Percentiles rank a stretch among this genome's conserved stretches.
These are phyloP conservation scores for Paramecium sexaurelia DNA, from an alignment of 73 alveolate genomes.

Conservation along the genomic window DNA sequence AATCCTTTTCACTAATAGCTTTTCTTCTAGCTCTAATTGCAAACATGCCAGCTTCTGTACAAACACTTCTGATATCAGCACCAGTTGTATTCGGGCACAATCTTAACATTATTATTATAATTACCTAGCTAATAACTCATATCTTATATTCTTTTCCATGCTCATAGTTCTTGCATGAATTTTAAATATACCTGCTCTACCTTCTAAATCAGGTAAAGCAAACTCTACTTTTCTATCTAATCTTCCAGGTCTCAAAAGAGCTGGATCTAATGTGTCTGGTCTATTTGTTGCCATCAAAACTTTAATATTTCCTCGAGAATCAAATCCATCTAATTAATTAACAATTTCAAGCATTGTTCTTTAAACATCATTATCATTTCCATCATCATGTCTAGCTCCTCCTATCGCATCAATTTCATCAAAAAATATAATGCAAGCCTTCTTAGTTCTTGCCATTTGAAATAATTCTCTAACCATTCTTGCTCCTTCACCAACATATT, in stretches of 20 bases:
- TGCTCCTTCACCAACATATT: constrained; percentile 99
- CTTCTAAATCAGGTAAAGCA: constrained; percentile 99
- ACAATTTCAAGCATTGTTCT: constrained; percentile 98
- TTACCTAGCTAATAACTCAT: constrained; percentile 94
- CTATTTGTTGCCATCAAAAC: constrained; percentile 96
- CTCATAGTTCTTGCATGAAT: constrained; percentile 99
- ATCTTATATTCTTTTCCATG: constrained; percentile 97
- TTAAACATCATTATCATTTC: constrained; percentile 97
- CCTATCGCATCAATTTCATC: constrained; percentile 99
- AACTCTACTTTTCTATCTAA: constrained; percentile 99
- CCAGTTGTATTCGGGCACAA: constrained; percentile 98
- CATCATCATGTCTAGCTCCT: constrained; percentile 99
- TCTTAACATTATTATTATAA: not conserved
- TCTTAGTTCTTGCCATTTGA: constrained; percentile 97
- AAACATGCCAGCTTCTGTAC: constrained; percentile 99
- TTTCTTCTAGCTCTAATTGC: constrained; percentile 99
- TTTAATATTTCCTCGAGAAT: constrained; percentile 98
- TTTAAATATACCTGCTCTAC: constrained; percentile 96
- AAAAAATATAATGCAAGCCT: constrained; percentile 81
- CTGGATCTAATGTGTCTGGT: constrained; percentile 99
- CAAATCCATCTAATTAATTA: constrained; percentile 99
- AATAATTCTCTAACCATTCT: constrained; percentile 95
- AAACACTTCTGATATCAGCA: constrained; percentile 96
- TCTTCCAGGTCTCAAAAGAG: constrained; percentile 99
- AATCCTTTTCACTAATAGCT: constrained; percentile 97